A percentile compares a stretch with the other conserved stretches of the same genome.
Evolutionary conservation across 169 alveolate species (phyloP).

Genomic region (Amoebophrya sp.): DNA sequence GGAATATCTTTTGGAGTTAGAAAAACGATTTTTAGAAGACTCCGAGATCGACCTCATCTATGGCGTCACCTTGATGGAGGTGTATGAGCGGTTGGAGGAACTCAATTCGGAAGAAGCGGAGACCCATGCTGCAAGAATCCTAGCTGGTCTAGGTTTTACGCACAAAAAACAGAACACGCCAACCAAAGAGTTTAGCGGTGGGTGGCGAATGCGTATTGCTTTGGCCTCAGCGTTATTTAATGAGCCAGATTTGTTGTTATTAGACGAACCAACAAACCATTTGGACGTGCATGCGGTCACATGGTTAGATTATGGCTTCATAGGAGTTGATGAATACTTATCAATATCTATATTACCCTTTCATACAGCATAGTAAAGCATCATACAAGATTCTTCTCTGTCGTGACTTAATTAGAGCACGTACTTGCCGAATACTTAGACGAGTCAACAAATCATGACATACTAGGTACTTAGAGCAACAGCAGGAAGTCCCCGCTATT

Average conservation of each 20-base stretch:
- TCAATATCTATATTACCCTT: no score
- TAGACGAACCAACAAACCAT: conserved; percentile 96
- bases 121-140: conserved; percentile 48
- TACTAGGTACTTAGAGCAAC: no score
- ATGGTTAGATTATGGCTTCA: conserved; percentile 79
- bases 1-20: neutral
- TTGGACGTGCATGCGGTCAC: conserved; percentile 92
- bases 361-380: no score
- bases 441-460: no score
- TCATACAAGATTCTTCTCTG: no score
- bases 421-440: no score
- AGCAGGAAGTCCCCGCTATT: no score
- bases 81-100: conserved; percentile 73
- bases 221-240: conserved; percentile 58
- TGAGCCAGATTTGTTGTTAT: conserved; percentile 84
- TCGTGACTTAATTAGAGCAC: no score
- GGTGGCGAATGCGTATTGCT: conserved; percentile 64
- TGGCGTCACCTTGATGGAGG: conserved; percentile 76
- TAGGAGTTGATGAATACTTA: no score
- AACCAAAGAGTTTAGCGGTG: conserved; percentile 77
- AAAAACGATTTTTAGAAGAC: neutral
- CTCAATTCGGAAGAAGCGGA: conserved; percentile 58
- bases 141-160: conserved; percentile 81
- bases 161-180: conserved; percentile 70
- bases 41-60: neutral